Percentiles rank a stretch among this genome's conserved stretches.
Evolutionary conservation across 2,329 filamentous ascomycete genomes (phyloP).

Genomic region (Arthrobotrys sphaeroides): DNA sequence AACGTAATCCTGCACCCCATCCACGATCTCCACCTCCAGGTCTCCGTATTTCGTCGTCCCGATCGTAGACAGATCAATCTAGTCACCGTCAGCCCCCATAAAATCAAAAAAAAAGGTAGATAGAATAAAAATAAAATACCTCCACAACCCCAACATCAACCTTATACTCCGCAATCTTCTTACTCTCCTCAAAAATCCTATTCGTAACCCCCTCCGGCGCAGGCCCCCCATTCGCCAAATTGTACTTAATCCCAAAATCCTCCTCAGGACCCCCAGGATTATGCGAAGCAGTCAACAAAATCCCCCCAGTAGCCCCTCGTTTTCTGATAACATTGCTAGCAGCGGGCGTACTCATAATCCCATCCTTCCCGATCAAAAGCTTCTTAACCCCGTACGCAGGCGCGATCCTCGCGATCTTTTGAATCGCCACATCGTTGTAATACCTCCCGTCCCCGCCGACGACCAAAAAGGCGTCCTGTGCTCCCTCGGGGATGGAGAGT

Average conservation of each 20-base stretch:
- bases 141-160: conserved; percentile 81
- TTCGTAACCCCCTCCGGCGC: conserved; percentile 96
- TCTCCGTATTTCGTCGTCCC: conserved; percentile 84
- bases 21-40: conserved; percentile 93
- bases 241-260: conserved; percentile 99
- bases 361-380: conserved; percentile 92
- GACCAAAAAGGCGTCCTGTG: conserved; percentile 85
- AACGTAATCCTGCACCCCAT: conserved; percentile 91
- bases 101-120: not conserved
- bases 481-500: conserved; percentile 94
- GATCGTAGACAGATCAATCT: conserved; percentile 76
- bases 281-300: conserved; percentile 95
- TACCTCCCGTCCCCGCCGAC: conserved; percentile 97
- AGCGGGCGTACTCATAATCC: conserved; percentile 94
- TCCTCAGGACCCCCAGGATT: conserved; percentile 94
- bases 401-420: conserved; percentile 96
- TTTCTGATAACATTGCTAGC: conserved; percentile 96
- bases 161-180: conserved; percentile 90
- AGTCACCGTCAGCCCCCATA: not conserved
- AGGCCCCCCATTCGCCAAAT: conserved; percentile 92
- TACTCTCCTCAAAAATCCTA: conserved; percentile 94
- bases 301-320: conserved; percentile 93
- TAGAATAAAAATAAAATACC: conserved; percentile 62
- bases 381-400: conserved; percentile 99
- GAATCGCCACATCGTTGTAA: conserved; percentile 96